These are phyloP conservation scores for Nepenthes gracilis DNA, from an alignment of 148 eudicot genomes.

Conservation along the genomic window DNA sequence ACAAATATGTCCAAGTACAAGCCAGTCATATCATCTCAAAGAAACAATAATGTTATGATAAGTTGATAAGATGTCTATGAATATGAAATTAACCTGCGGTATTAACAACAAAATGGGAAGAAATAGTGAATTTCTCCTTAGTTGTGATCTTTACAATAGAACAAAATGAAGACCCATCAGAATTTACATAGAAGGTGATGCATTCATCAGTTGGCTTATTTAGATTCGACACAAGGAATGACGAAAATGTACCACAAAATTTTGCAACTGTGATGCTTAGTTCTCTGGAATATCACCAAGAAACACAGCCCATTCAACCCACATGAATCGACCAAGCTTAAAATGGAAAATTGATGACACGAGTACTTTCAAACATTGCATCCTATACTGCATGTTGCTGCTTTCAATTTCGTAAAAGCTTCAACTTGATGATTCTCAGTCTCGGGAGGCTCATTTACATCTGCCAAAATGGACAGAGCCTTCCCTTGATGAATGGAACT, in stretches of 20 bases:
- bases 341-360: too few relatives aligned
- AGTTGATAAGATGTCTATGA: too few relatives aligned
- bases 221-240: background rate
- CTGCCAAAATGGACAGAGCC: background rate
- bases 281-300: too few relatives aligned
- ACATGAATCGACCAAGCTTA: too few relatives aligned
- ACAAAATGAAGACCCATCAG: background rate
- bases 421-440: background rate
- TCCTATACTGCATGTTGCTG: too few relatives aligned
- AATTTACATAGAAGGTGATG: slow-evolving; percentile 4
- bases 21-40: too few relatives aligned
- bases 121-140: background rate
- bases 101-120: background rate
- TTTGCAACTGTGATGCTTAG: background rate
- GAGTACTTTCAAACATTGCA: too few relatives aligned
- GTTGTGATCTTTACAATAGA: slow-evolving; percentile 12
- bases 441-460: background rate
- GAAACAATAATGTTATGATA: too few relatives aligned
- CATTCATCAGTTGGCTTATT: background rate
- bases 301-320: too few relatives aligned
- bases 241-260: slow-evolving; percentile 5
- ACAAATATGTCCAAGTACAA: too few relatives aligned
- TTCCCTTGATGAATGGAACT: background rate
- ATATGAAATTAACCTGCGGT: too few relatives aligned
- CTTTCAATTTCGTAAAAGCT: background rate